phyloP scores from a whole-genome alignment of 2,329 filamentous ascomycete genomes.

The Thielaviopsis euricoi region DNA sequence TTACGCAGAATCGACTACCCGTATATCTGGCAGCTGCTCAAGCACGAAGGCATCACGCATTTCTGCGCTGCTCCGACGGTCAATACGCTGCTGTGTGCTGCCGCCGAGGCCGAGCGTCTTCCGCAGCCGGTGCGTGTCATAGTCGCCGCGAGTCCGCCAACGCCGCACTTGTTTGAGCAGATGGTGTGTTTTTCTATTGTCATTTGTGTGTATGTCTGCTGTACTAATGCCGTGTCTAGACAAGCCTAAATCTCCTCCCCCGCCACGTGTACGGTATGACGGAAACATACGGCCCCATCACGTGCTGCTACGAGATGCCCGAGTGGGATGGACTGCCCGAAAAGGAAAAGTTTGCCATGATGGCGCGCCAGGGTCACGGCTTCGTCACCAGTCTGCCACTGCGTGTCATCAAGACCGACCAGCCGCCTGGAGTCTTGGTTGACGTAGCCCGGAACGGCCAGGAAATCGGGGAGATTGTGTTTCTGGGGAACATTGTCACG shows the following conservation, averaged over 20 bases:
- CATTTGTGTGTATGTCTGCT: neutral
- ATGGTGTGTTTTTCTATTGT: slow-evolving; percentile 41
- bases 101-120: slow-evolving; percentile 56
- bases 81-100: slow-evolving; percentile 78
- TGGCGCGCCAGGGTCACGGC: slow-evolving; percentile 89
- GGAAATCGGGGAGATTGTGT: slow-evolving; percentile 50
- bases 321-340: slow-evolving; percentile 60
- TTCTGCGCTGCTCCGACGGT: slow-evolving; percentile 95
- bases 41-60: slow-evolving; percentile 76
- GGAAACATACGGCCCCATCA: slow-evolving; percentile 89
- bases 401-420: slow-evolving; percentile 66
- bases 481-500: slow-evolving; percentile 79
- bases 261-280: slow-evolving; percentile 85
- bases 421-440: slow-evolving; percentile 38
- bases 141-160: slow-evolving; percentile 82
- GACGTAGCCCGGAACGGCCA: slow-evolving; percentile 32
- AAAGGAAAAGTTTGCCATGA: slow-evolving; percentile 68
- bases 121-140: slow-evolving; percentile 64
- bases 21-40: slow-evolving; percentile 77
- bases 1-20: slow-evolving; percentile 90
- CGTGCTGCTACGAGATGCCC: slow-evolving; percentile 78
- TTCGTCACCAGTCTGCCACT: slow-evolving; percentile 70
- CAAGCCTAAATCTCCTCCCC: slow-evolving; percentile 61
- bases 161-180: slow-evolving; percentile 76
- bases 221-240: slow-evolving; percentile 15